Evolutionary conservation across 805 yeast species (phyloP), one percentile per base, ranked within the genome.

Genomic region (Candida sakaeoensis): DNA sequence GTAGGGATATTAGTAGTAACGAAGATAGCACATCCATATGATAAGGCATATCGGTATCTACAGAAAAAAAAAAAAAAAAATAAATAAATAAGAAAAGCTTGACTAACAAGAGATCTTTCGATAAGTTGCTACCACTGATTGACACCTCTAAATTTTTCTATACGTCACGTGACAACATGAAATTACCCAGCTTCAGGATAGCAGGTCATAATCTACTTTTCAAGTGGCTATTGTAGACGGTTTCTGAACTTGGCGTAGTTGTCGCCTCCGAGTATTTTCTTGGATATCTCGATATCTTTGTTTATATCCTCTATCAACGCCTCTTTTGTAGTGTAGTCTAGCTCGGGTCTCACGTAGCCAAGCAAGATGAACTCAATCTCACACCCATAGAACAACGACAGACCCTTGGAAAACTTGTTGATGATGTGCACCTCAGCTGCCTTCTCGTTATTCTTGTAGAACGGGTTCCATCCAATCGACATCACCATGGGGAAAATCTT

Each of bases 391-490:
- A 93, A 93, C 14, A 27, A 14, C 12, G 19, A 22, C 46, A 75
- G 70, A 8, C 65, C 53, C 0, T 55, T 47, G 53, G n/a, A n/a
- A n/a, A 89, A 93, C 31, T 80, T 63, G 62, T 88, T 95, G 40
- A 93, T 70, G 4, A 93, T 74, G 60, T 93, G 96, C 16, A 93
- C 68, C 53, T 93, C 95, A 3, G 93, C 95, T 0, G 95, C 81
- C 61, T 86, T 87, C 50, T 75, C 75, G 36, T 77, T 70, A 60
- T 93, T 90, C 18, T 80, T 75, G 64, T 79, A 93, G 57, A 82
- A 91, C 27, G 99, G 98, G 56, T 93, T 93, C 85, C 89, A 87
- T 1, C 99, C 99, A 14, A 93, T 73, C 7, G 96, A 86, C 86
- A 91, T 83, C 7, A 93, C 99, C 82, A 89, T 88, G 0, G 97